Conservation (phyloP, 371 early-diverging fungal species). For the Conidiobolus incongruus region DNA sequence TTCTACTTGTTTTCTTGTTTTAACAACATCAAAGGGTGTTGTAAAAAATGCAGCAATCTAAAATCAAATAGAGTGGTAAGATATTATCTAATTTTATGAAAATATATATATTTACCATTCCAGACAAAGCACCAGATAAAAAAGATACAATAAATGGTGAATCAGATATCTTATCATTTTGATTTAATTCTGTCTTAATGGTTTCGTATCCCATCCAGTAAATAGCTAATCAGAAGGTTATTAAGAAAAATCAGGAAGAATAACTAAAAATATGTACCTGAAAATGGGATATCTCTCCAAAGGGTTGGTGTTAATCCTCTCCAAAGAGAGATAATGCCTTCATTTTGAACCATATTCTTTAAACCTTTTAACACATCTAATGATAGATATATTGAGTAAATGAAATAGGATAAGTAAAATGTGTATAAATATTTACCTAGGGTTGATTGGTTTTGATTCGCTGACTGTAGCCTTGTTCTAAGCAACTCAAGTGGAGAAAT, state of each 20-base stretch:
- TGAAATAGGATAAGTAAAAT: background rate
- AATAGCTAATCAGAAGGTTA: conserved; percentile 20
- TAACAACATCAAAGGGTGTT: conserved; percentile 90
- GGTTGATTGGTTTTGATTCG: conserved; percentile 18
- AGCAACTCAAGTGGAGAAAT: conserved; percentile 82
- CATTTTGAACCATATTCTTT: conserved; percentile 22
- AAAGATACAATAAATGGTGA: conserved; percentile 17
- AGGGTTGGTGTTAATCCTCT: conserved; percentile 77
- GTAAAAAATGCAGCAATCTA: conserved; percentile 70
- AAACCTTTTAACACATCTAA: conserved; percentile 33
- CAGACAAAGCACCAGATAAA: conserved; percentile 46
- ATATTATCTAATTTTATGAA: background rate
- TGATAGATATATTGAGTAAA: background rate
- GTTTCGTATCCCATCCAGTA: conserved; percentile 85
- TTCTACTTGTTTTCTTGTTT: conserved; percentile 57
- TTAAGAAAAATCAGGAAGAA: background rate
- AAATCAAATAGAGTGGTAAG: background rate
- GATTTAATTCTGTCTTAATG: conserved; percentile 13
- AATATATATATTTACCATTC: conserved; percentile 19
- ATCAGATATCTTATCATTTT: conserved; percentile 4
- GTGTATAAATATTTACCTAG: conserved; percentile 8
- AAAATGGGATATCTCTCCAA: conserved; percentile 90
- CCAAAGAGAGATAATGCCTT: conserved; percentile 49
- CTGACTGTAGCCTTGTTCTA: conserved; percentile 70
- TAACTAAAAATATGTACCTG: conserved; percentile 13